Conservation (phyloP, 2,329 filamentous ascomycete genomes). For the Alternaria burnsii region DNA sequence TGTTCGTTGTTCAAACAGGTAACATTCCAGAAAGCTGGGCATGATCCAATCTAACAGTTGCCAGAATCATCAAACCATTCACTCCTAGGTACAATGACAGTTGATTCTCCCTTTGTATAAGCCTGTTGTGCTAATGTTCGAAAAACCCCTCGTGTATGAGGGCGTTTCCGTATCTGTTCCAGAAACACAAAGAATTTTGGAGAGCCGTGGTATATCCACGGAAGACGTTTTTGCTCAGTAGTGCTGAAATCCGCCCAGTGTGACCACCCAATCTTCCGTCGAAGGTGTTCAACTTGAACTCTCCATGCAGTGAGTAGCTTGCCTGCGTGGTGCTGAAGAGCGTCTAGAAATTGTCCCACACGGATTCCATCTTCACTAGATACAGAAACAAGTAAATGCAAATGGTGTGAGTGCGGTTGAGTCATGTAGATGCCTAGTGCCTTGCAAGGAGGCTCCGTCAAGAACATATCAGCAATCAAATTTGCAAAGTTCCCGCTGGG, state of each 20-base stretch:
- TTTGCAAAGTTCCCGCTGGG: not conserved
- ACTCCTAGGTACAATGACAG: not conserved
- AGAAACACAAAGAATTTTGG: not conserved
- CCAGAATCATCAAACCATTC: not conserved
- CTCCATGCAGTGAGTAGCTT: not conserved
- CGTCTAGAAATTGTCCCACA: not conserved
- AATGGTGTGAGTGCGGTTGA: not conserved
- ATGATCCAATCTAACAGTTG: not conserved
- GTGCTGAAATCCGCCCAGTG: not conserved
- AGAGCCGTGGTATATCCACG: not conserved
- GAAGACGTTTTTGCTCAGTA: not conserved
- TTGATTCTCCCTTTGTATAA: not conserved
- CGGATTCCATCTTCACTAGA: not conserved
- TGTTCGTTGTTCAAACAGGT: too few species aligned
- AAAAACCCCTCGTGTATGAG: not conserved
- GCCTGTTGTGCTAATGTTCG: not conserved
- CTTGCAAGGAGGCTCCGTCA: not conserved
- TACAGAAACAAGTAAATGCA: not conserved
- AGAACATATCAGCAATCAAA: not conserved
- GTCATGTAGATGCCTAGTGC: not conserved
- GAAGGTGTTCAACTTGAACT: not conserved
- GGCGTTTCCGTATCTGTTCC: not conserved
- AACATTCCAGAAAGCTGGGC: not conserved
- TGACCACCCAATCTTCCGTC: not conserved
- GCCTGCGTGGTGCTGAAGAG: not conserved